Conservation (phyloP, 75 land plant species). For the Isoetes taiwanensis region DNA sequence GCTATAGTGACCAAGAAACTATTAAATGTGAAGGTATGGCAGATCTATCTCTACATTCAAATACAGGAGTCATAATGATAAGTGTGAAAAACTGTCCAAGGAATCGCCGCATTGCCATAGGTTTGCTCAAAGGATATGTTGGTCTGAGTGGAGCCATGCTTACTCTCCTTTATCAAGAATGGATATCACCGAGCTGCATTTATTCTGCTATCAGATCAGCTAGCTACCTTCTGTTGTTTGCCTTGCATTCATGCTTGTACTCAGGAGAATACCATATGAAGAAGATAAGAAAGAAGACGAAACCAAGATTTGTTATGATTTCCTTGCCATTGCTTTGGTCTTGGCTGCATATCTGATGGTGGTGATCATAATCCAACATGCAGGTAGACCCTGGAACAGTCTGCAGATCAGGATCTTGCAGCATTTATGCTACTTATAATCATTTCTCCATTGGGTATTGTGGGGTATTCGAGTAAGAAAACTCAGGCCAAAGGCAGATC, state of each 20-base stretch:
- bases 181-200: neutral
- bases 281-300: neutral
- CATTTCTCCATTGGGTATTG: neutral
- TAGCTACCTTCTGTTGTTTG: neutral
- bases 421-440: neutral
- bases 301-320: neutral
- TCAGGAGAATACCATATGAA: neutral
- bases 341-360: neutral
- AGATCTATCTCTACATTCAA: neutral
- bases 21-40: neutral
- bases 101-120: neutral
- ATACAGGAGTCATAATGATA: neutral
- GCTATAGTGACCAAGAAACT: neutral
- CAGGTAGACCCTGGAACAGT: neutral
- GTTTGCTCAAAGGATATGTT: slow-evolving; percentile 3
- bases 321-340: slow-evolving; percentile 1
- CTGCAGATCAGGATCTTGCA: neutral
- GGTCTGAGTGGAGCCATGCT: slow-evolving; percentile 6
- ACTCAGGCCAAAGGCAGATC: no score
- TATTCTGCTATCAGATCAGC: neutral
- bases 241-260: neutral
- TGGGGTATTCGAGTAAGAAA: no score
- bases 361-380: neutral
- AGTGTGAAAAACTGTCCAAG: slow-evolving; percentile 1
- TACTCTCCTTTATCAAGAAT: neutral